Conservation (phyloP, 1,284 basidiomycete species). For the Lentinus polychrous region DNA sequence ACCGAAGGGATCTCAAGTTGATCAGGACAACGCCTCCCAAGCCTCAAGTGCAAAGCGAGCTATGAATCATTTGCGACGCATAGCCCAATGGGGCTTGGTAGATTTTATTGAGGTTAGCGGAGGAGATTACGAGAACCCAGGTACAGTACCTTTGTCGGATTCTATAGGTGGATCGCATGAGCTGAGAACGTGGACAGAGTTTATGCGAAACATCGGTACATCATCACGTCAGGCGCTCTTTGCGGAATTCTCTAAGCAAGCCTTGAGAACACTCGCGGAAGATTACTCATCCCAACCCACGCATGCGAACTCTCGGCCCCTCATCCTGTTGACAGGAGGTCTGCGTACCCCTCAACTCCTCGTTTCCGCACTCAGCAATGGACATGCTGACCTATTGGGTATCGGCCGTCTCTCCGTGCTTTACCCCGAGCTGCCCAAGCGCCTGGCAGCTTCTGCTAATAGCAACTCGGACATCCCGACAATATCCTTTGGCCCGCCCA, state of each 20-base stretch:
- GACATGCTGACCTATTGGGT: constrained; percentile 69
- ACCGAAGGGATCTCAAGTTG: constrained; percentile 19
- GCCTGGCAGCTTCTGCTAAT: neutral
- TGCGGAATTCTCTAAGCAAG: constrained; percentile 48
- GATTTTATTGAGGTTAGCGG: constrained; percentile 88
- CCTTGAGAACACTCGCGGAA: constrained; percentile 35
- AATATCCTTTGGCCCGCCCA: neutral
- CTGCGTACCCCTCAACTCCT: constrained; percentile 59
- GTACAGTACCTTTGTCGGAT: constrained; percentile 28
- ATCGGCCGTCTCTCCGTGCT: constrained; percentile 67
- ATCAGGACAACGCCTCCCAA: constrained; percentile 27
- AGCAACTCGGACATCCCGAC: neutral
- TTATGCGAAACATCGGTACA: constrained; percentile 18
- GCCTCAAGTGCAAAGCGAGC: constrained; percentile 34
- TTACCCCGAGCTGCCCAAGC: constrained; percentile 48
- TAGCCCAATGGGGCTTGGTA: constrained; percentile 57
- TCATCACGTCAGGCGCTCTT: constrained; percentile 54
- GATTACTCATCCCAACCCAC: constrained; percentile 21
- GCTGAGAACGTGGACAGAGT: constrained; percentile 15
- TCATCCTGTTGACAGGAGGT: constrained; percentile 79
- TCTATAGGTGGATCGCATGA: neutral
- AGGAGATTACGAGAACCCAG: constrained; percentile 79
- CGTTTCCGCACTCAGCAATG: constrained; percentile 40
- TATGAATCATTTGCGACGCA: constrained; percentile 54
- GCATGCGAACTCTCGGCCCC: constrained; percentile 30